These are phyloP conservation scores for Gardenia jasminoides DNA, from an alignment of 257 asterid genomes.

Conservation along the genomic window DNA sequence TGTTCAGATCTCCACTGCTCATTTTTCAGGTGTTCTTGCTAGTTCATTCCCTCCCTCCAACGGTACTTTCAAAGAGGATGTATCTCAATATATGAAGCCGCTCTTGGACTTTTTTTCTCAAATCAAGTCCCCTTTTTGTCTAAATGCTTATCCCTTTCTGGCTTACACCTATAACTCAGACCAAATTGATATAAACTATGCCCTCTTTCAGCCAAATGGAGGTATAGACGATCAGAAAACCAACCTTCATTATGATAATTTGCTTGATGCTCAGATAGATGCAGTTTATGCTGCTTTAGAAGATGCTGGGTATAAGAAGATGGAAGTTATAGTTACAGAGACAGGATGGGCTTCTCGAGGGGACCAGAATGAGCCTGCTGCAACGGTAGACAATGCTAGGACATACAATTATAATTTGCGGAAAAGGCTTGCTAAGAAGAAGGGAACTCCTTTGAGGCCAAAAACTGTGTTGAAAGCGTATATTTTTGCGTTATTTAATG, in stretches of 20 bases:
- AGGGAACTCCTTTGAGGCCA: conserved; percentile 95
- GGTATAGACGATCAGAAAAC: conserved; percentile 69
- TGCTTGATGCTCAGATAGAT: conserved; percentile 97
- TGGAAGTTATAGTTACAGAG: conserved; percentile 92
- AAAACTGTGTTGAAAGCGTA: conserved; percentile 68
- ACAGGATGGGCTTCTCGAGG: conserved; percentile 99
- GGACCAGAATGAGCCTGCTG: conserved; percentile 81
- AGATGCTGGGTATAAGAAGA: conserved; percentile 61
- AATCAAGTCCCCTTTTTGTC: conserved; percentile 84
- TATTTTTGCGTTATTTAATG: conserved; percentile 86
- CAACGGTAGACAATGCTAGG: conserved; percentile 70
- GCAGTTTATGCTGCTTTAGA: conserved; percentile 93
- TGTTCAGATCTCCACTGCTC: conserved; percentile 82
- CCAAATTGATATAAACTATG: conserved; percentile 76
- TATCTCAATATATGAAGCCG: conserved; percentile 74
- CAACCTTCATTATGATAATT: conserved; percentile 73
- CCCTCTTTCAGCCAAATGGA: conserved; percentile 67
- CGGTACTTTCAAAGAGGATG: conserved; percentile 67
- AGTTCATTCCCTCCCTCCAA: conserved; percentile 90
- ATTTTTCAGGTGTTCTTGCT: conserved; percentile 67
- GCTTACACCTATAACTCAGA: conserved; percentile 68
- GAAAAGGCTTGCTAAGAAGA: conserved; percentile 78
- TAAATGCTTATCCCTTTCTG: conserved; percentile 90
- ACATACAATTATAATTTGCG: conserved; percentile 76
- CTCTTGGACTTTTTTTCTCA: conserved; percentile 72